Base-by-base conservation (phyloP, 2,329 filamentous ascomycete species). In the Pestalotiopsis sp. region DNA sequence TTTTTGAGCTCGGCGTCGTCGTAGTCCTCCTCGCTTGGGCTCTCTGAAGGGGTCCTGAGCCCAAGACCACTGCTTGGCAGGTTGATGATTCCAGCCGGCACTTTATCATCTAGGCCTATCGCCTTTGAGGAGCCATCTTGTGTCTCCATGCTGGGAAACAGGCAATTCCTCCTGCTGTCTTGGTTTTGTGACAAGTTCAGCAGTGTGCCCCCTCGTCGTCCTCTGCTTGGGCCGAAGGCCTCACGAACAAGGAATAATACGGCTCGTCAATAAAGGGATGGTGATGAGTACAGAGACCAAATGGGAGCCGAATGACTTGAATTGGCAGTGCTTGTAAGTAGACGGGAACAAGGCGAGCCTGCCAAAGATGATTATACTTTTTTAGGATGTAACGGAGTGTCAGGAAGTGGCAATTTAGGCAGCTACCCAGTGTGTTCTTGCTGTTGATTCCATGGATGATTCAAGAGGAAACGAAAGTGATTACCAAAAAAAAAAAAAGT, bases 21-120 rank as follows among this genome's bases (percentile, higher is more conserved):
- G 61, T 84, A 84, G 67, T 85, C 83, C 70, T 85, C 83, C 67
- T 84, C 83, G 49, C 82, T 85, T 2, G 82, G 76, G 14, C 79
- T 83, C 14, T 83, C 83, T 2, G 81, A 83, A 14, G 65, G 65
- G 12, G 65, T 67, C 52, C 65, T 59, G 14, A 67, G 38, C 14
- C 65, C 65, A 7, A 38, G n/a, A 49, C 52, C n/a, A 23, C 14
- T 20, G n/a, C 20, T 36, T 20, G 27, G 31, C n/a, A 12, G 2
- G 25, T 38, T 14, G n/a, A 27, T 59, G 27, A 13, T 17, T 11
- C 58, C 27, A 45, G n/a, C 14, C 20, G 11, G 13, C 36, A 12
- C n/a, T 17, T n/a, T 27, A 61, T 61, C 27, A n/a, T 20, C 17
- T 36, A 36, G 27, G 59, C 27, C 9, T 3, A 36, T 36, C 4